These are phyloP conservation scores for Platanthera zijinensis DNA, from an alignment of 106 monocot species.

Conservation along the genomic window DNA sequence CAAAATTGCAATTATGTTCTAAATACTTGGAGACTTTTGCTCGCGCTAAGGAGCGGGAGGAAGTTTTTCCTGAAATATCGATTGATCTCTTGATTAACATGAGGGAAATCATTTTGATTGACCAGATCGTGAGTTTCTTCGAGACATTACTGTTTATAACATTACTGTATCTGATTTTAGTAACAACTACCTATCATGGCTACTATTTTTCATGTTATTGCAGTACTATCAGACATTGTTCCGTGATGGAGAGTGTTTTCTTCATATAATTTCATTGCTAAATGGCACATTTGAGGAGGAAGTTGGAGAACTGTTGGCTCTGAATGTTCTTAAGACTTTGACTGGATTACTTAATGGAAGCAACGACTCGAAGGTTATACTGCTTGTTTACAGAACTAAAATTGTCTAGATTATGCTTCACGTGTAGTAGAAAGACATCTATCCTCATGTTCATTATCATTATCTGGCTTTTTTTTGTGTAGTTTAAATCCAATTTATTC, in stretches of 20 bases:
- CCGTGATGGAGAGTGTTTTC: slow-evolving; percentile 83
- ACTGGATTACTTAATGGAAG: slow-evolving; percentile 73
- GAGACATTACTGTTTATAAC: neutral
- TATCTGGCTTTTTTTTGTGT: neutral
- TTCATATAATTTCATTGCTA: slow-evolving; percentile 88
- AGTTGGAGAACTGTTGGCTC: slow-evolving; percentile 61
- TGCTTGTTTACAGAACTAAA: neutral
- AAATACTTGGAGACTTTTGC: slow-evolving; percentile 90
- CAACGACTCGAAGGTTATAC: slow-evolving; percentile 58
- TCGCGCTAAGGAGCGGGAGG: slow-evolving; percentile 72
- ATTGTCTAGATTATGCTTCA: neutral
- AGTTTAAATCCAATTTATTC: neutral
- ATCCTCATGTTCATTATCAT: no score
- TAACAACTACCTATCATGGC: slow-evolving; percentile 1
- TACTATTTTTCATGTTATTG: slow-evolving; percentile 6
- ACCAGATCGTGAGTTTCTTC: slow-evolving; percentile 39
- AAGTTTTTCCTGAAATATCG: slow-evolving; percentile 58
- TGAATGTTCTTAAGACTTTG: slow-evolving; percentile 87
- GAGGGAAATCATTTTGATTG: slow-evolving; percentile 69
- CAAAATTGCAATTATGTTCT: slow-evolving; percentile 72
- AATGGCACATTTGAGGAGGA: slow-evolving; percentile 79
- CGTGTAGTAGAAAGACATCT: no score
- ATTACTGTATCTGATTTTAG: neutral
- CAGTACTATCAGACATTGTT: slow-evolving; percentile 93
- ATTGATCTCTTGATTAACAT: slow-evolving; percentile 81